These are phyloP conservation scores for Pseudogymnoascus pannorum DNA, from an alignment of 2,329 filamentous ascomycete genomes.

Conservation along the genomic window DNA sequence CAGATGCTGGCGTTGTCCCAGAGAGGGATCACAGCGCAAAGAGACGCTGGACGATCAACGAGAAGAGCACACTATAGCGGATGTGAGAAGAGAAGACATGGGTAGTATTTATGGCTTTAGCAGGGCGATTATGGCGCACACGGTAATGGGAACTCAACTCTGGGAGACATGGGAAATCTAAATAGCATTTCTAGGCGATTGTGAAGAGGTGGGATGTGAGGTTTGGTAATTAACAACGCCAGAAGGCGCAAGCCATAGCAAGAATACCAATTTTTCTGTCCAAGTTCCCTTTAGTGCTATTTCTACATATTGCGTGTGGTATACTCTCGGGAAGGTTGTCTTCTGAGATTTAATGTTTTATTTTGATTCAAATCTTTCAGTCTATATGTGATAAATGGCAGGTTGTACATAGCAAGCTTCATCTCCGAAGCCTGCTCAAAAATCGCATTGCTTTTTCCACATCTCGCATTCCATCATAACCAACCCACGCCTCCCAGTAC, in stretches of 20 bases:
- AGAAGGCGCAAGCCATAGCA: not conserved
- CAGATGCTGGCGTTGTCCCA: constrained; percentile 28
- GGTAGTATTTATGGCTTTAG: not conserved
- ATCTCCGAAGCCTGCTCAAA: not conserved
- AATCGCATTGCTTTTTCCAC: not conserved
- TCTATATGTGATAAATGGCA: not conserved
- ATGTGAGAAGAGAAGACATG: constrained; percentile 1
- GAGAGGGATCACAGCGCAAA: constrained; percentile 45
- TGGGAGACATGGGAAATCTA: not conserved
- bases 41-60: constrained; percentile 50
- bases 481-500: not conserved
- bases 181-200: not conserved
- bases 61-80: constrained; percentile 22
- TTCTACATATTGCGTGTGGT: too few relatives aligned
- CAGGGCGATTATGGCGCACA: constrained; percentile 1
- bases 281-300: not conserved
- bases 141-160: not conserved
- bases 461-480: not conserved
- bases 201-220: not conserved
- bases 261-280: too few relatives aligned
- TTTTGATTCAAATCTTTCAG: not conserved
- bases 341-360: not conserved
- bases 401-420: not conserved
- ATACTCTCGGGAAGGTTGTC: not conserved
- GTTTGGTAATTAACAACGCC: not conserved